Evolutionary conservation across 2,329 filamentous ascomycete genomes (phyloP).

Genomic region (Claviceps spartinae): DNA sequence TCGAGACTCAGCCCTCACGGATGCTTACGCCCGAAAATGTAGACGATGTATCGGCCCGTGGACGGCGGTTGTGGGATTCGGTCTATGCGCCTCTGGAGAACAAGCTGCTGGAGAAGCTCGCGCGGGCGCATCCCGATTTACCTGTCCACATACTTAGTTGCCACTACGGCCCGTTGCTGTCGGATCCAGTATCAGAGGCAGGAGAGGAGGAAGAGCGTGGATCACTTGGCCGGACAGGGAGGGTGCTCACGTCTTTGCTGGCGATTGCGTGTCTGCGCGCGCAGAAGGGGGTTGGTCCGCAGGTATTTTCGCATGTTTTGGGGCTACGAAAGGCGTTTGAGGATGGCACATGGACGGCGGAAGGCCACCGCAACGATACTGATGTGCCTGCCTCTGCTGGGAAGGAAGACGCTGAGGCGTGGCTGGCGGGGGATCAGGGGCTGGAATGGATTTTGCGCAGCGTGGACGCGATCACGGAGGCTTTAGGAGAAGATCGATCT

Average conservation of each 20-base stretch:
- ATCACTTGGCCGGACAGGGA: constrained; percentile 40
- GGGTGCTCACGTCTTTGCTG: constrained; percentile 58
- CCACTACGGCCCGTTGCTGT: constrained; percentile 62
- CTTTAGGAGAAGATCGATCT: constrained; percentile 30
- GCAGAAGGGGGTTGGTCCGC: constrained; percentile 71
- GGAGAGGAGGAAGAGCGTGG: constrained; percentile 14
- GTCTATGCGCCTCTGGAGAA: constrained; percentile 63
- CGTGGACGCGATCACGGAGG: constrained; percentile 31
- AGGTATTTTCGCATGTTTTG: constrained; percentile 71
- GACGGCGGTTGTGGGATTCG: constrained; percentile 56
- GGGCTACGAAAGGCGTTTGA: constrained; percentile 64
- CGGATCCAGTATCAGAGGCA: constrained; percentile 43
- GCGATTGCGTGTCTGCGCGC: constrained; percentile 62
- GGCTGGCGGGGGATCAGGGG: constrained; percentile 32
- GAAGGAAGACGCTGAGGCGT: constrained; percentile 22
- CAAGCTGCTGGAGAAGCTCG: constrained; percentile 59
- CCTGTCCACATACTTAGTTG: constrained; percentile 65
- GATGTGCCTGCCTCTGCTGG: constrained; percentile 18
- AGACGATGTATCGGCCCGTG: constrained; percentile 39
- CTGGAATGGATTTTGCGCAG: constrained; percentile 32
- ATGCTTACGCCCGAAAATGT: constrained; percentile 38
- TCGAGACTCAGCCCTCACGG: constrained; percentile 46
- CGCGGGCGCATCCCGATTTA: constrained; percentile 64
- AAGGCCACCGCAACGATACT: neutral
- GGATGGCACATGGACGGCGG: constrained; percentile 40